Evolutionary conservation across 1,139 yeast genomes (phyloP), one percentile per base, ranked within the genome.

Genomic region (Geotrichum aggregatum): DNA sequence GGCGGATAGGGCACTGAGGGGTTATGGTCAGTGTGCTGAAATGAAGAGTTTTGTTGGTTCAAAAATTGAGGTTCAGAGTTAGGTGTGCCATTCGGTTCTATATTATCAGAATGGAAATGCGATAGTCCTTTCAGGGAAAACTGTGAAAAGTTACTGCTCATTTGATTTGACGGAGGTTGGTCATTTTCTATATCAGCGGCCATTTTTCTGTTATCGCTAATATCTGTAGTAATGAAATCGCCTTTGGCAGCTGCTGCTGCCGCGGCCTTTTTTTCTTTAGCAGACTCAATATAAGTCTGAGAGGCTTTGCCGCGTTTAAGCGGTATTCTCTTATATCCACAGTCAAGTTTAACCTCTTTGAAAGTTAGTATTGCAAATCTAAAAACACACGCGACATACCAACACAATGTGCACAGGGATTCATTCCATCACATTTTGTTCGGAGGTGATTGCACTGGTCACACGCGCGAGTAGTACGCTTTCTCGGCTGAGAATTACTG

Each of bases 221-320:
- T 22, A 46, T 47, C 51, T 52, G 53, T 31, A n/a, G 39, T 13
- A n/a, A 44, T 35, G 44, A 19, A 43, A 8, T 43, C 47, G 26
- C 21, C 21, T 26, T 36, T 35, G n/a, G 49, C 43, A 36, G 45
- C 45, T 3, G 44, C 45, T 3, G 46, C 46, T 3, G 41, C 42
- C 6, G 47, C 43, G 5, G 52, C 50, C 49, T 50, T 52, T 42
- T 38, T 49, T 16, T 53, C 54, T 10, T 57, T 61, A 35, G 53
- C 53, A 7, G 59, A 52, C 26, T 53, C 60, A 19, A 61, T 52
- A 39, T 65, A 64, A 13, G 64, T 60, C 42, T 59, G 58, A 24
- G 64, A 57, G 4, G 74, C 75, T 45, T 74, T 64, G 11, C 76
- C 76, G 40, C 76, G 63, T 56, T 70, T 69, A 56, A 67, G 70